Percentiles rank a stretch among this genome's conserved stretches.
Evolutionary conservation across 306 rosid species (phyloP).

Genomic region (Cucurbita maxima): DNA sequence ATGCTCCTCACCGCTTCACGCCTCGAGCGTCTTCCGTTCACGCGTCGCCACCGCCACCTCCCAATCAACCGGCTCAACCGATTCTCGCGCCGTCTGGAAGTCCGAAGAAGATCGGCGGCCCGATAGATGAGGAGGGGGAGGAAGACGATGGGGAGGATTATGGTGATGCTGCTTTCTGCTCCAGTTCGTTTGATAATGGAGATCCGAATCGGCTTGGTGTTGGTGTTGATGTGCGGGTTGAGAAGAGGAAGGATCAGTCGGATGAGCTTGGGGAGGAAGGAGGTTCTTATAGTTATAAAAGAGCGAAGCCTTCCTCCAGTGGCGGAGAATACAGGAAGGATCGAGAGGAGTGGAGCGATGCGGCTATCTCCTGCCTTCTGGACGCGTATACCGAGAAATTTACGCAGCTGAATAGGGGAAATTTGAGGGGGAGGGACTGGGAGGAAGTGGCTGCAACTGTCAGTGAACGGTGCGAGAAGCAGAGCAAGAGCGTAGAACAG

Average conservation of each 20-base stretch:
- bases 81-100: slow-evolving; percentile 9
- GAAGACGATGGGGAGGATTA: slow-evolving; percentile 36
- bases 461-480: slow-evolving; percentile 70
- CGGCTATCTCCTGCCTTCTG: slow-evolving; percentile 68
- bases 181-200: slow-evolving; percentile 43
- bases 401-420: slow-evolving; percentile 79
- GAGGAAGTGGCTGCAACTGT: slow-evolving; percentile 84
- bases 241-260: slow-evolving; percentile 45
- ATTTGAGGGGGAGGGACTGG: slow-evolving; percentile 89
- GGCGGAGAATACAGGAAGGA: slow-evolving; percentile 71
- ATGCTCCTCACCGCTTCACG: slow-evolving; percentile 40
- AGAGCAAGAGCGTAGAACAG: slow-evolving; percentile 80
- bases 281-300: slow-evolving; percentile 32
- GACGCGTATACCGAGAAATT: slow-evolving; percentile 91
- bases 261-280: slow-evolving; percentile 56
- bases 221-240: slow-evolving; percentile 17
- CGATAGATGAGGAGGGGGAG: slow-evolving; percentile 24
- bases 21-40: slow-evolving; percentile 20
- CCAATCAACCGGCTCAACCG: background rate
- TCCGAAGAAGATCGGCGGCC: slow-evolving; percentile 16
- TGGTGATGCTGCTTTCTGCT: slow-evolving; percentile 27
- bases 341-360: slow-evolving; percentile 96
- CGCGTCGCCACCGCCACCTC: slow-evolving; percentile 13
- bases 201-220: slow-evolving; percentile 22
- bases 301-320: slow-evolving; percentile 24